Evolutionary conservation across 495 filamentous ascomycete species (phyloP).

Genomic region (Rhizodiscina lignyota): DNA sequence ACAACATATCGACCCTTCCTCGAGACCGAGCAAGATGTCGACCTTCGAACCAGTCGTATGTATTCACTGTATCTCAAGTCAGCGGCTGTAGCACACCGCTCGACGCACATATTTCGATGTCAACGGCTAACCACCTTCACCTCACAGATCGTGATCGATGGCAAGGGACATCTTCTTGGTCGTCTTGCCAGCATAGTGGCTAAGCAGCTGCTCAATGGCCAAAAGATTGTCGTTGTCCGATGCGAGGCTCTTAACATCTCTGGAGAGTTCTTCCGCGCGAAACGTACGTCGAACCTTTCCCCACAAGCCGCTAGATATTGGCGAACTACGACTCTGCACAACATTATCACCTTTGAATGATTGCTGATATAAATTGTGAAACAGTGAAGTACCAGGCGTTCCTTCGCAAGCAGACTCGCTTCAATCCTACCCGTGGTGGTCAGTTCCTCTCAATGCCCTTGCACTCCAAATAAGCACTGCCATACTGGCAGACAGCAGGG

Average conservation of each 20-base stretch:
- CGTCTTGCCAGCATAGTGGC: conserved; percentile 96
- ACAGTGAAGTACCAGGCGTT: conserved; percentile 99
- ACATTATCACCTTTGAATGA: too few relatives aligned
- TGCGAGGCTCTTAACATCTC: conserved; percentile 99
- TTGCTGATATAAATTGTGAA: not conserved
- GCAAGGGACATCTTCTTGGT: conserved; percentile 99
- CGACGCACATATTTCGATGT: conserved; percentile 1
- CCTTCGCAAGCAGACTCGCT: conserved; percentile 98
- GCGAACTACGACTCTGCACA: too few relatives aligned
- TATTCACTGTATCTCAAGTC: conserved; percentile 21
- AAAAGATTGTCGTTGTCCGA: conserved; percentile 98
- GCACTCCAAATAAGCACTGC: not conserved
- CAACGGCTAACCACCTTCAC: not conserved
- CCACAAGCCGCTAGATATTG: not conserved
- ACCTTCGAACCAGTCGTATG: conserved; percentile 92
- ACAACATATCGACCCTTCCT: conserved; percentile 6
- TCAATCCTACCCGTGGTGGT: conserved; percentile 96
- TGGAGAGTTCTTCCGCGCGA: conserved; percentile 99
- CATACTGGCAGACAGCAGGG: not conserved
- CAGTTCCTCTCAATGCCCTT: conserved; percentile 22
- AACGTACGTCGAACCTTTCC: conserved; percentile 58
- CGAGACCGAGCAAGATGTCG: conserved; percentile 65
- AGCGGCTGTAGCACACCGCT: not conserved
- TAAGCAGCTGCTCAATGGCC: conserved; percentile 97
- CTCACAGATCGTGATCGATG: conserved; percentile 81